These are phyloP conservation scores for Dothideomycetidae sp. DNA, from an alignment of 2,329 filamentous ascomycete genomes.

Conservation along the genomic window DNA sequence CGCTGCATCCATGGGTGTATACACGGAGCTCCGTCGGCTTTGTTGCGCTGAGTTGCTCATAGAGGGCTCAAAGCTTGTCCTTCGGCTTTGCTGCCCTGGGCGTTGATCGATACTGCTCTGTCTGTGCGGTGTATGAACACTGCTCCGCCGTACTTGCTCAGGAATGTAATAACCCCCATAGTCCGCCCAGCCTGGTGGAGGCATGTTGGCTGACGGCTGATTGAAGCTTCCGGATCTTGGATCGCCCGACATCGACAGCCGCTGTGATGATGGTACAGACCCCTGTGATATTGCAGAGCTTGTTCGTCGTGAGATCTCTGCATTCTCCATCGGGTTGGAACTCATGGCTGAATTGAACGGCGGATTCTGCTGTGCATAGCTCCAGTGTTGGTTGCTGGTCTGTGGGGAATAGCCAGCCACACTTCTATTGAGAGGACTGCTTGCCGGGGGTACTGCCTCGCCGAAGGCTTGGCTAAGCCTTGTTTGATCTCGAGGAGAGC, in stretches of 20 bases:
- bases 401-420: not conserved
- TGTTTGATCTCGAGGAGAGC: conserved; percentile 3
- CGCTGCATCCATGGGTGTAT: not conserved
- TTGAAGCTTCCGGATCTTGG: not conserved
- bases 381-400: not conserved
- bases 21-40: not conserved
- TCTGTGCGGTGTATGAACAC: not conserved
- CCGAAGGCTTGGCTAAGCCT: conserved; percentile 5
- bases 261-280: not conserved
- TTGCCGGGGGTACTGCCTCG: not conserved
- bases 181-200: conserved; percentile 1
- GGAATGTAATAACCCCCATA: conserved; percentile 8
- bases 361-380: not conserved
- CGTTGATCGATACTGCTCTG: not conserved
- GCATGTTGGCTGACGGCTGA: not conserved
- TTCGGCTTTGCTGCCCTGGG: not conserved
- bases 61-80: not conserved
- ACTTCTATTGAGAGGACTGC: not conserved
- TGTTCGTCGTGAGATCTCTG: conserved; percentile 2
- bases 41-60: not conserved
- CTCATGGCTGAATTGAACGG: not conserved
- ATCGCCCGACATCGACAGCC: not conserved
- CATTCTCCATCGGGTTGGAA: not conserved
- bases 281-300: not conserved
- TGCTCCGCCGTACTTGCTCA: not conserved